Conservation (phyloP, 805 yeast genomes). For the Ogataea henricii region DNA sequence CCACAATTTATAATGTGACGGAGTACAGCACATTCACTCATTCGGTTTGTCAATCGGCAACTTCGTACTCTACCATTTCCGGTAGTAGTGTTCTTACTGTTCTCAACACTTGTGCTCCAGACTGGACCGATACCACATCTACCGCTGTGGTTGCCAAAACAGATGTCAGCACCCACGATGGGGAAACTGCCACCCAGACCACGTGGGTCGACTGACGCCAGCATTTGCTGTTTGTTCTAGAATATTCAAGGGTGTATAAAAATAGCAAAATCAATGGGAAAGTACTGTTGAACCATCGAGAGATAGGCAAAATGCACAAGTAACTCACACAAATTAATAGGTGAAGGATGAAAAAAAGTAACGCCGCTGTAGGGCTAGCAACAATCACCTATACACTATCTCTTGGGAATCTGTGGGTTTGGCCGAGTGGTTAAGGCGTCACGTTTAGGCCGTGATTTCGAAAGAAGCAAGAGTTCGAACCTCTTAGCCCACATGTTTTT, state of each 20-base stretch:
- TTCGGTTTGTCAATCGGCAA: conserved; percentile 9
- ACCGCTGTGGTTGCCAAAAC: conserved; percentile 4
- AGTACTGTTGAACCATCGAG: background rate
- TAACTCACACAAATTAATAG: too few species aligned
- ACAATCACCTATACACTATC: background rate
- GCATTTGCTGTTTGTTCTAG: background rate
- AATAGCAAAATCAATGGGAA: background rate
- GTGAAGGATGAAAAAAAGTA: too few species aligned
- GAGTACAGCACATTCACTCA: conserved; percentile 9
- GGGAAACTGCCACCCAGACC: conserved; percentile 6
- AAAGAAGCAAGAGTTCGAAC: conserved; percentile 34
- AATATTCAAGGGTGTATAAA: background rate
- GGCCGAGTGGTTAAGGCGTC: conserved; percentile 36
- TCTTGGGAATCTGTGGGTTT: conserved; percentile 22
- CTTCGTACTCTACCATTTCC: conserved; percentile 3
- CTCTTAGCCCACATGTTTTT: conserved; percentile 31
- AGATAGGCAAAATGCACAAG: too few species aligned
- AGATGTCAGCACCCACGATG: conserved; percentile 8
- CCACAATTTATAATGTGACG: conserved; percentile 13
- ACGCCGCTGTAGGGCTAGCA: background rate
- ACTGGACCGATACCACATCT: conserved; percentile 14
- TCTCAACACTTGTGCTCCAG: conserved; percentile 23
- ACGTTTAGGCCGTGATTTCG: conserved; percentile 34
- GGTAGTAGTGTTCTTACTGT: conserved; percentile 12
- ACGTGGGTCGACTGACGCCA: conserved; percentile 11